A percentile compares a stretch with the other conserved stretches of the same genome.
Evolutionary conservation across 345 rosid genomes (phyloP).

Genomic region (Rubroshorea leprosula): DNA sequence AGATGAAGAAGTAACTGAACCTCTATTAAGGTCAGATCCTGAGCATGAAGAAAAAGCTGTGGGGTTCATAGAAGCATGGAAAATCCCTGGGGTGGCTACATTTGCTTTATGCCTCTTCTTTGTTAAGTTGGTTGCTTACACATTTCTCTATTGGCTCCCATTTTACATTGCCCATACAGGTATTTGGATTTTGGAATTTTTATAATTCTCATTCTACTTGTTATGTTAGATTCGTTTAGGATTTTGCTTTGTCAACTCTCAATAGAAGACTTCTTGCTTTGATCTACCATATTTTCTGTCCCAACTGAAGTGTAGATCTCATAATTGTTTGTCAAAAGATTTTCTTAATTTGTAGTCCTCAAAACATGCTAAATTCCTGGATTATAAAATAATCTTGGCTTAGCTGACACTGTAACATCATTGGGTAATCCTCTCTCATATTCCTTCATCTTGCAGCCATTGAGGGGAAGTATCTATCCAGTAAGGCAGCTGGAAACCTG

Average conservation of each 20-base stretch:
- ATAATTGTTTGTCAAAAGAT: too few relatives aligned
- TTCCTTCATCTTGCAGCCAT: constrained; percentile 48
- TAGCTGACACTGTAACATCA: constrained; percentile 76
- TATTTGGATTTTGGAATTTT: constrained; percentile 48
- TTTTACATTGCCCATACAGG: constrained; percentile 95
- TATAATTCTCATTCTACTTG: neutral
- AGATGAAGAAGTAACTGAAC: constrained; percentile 37
- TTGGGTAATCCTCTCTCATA: too few relatives aligned
- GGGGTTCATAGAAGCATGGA: constrained; percentile 91
- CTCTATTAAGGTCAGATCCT: constrained; percentile 41
- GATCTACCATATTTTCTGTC: constrained; percentile 55
- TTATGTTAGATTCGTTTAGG: constrained; percentile 85
- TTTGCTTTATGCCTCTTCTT: constrained; percentile 94
- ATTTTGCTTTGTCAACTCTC: constrained; percentile 15
- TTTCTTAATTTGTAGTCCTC: too few relatives aligned
- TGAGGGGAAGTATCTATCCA: constrained; percentile 73
- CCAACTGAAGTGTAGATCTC: too few relatives aligned
- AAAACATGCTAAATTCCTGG: too few relatives aligned
- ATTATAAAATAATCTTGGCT: constrained; percentile 80
- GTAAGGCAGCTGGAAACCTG: constrained; percentile 68
- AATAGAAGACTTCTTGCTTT: neutral
- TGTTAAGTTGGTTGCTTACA: constrained; percentile 87
- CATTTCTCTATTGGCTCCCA: constrained; percentile 98
- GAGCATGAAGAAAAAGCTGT: constrained; percentile 49
- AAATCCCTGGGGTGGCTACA: constrained; percentile 90